Evolutionary conservation across 192 early-diverging fungal species (phyloP).

Genomic region (Gaertneriomyces sp.): DNA sequence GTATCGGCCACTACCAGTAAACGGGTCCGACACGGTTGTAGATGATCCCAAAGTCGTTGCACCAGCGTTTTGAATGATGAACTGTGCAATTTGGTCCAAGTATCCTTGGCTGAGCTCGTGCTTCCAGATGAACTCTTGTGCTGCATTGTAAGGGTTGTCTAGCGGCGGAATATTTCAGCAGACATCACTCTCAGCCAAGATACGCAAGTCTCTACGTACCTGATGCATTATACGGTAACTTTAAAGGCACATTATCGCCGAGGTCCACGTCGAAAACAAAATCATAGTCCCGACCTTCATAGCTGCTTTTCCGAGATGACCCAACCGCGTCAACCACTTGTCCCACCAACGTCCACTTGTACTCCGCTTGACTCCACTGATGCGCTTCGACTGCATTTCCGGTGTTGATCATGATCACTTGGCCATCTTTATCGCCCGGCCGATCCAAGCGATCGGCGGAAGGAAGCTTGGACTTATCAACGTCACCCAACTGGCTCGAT

Average conservation of each 20-base stretch:
- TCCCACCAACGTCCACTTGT: constrained; percentile 83
- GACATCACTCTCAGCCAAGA: too few species aligned
- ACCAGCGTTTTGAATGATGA: constrained; percentile 83
- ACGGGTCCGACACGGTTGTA: constrained; percentile 54
- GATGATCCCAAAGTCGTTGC: constrained; percentile 54
- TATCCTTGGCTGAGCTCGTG: constrained; percentile 79
- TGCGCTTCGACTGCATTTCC: constrained; percentile 77
- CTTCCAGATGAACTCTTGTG: constrained; percentile 81
- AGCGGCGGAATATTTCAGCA: neutral
- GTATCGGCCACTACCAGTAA: constrained; percentile 51
- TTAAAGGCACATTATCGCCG: constrained; percentile 72
- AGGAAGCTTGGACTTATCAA: constrained; percentile 77
- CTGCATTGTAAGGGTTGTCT: constrained; percentile 93
- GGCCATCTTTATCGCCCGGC: constrained; percentile 73
- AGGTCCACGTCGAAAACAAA: constrained; percentile 98
- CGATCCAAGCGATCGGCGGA: constrained; percentile 67
- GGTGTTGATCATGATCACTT: constrained; percentile 83
- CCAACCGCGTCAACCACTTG: constrained; percentile 89
- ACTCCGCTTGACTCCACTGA: constrained; percentile 69
- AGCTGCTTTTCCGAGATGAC: constrained; percentile 69
- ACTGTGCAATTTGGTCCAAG: constrained; percentile 91
- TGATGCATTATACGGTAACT: constrained; percentile 88
- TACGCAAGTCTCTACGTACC: constrained; percentile 35
- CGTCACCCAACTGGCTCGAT: constrained; percentile 73
- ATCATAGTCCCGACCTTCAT: constrained; percentile 89